Evolutionary conservation across 345 rosid species (phyloP).

Genomic region (Aethionema arabicum): DNA sequence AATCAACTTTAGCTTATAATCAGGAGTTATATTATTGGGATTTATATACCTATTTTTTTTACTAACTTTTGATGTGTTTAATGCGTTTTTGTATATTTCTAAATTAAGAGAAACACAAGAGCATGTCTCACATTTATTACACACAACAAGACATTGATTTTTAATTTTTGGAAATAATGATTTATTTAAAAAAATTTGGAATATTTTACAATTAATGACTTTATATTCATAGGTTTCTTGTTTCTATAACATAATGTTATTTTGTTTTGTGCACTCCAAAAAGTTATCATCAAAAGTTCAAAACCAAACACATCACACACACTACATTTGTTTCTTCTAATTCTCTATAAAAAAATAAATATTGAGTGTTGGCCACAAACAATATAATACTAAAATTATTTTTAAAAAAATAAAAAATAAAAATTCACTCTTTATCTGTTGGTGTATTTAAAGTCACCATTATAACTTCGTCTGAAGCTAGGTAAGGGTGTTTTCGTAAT

Average conservation of each 20-base stretch:
- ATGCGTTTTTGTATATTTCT: slow-evolving; percentile 12
- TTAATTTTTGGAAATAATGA: background rate
- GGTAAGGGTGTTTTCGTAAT: slow-evolving; percentile 31
- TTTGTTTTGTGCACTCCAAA: slow-evolving; percentile 15
- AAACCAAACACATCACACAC: background rate
- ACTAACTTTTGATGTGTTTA: too few species aligned
- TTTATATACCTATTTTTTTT: too few species aligned
- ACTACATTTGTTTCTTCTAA: slow-evolving; percentile 16
- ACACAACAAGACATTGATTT: slow-evolving; percentile 20
- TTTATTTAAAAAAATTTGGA: background rate
- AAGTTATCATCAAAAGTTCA: background rate
- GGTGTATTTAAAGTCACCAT: slow-evolving; percentile 33
- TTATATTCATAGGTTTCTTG: slow-evolving; percentile 25
- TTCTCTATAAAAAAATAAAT: background rate
- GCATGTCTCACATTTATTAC: slow-evolving; percentile 32
- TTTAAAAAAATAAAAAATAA: background rate
- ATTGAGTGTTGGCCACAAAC: background rate
- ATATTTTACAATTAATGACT: slow-evolving; percentile 15
- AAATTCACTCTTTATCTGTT: slow-evolving; percentile 30
- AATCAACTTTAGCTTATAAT: too few species aligned
- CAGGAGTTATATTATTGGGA: too few species aligned
- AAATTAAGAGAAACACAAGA: slow-evolving; percentile 30
- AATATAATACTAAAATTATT: background rate
- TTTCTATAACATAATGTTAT: slow-evolving; percentile 15
- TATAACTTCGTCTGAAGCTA: slow-evolving; percentile 21